Conservation (phyloP, 805 yeast species). For the Nematodospora valgi region DNA sequence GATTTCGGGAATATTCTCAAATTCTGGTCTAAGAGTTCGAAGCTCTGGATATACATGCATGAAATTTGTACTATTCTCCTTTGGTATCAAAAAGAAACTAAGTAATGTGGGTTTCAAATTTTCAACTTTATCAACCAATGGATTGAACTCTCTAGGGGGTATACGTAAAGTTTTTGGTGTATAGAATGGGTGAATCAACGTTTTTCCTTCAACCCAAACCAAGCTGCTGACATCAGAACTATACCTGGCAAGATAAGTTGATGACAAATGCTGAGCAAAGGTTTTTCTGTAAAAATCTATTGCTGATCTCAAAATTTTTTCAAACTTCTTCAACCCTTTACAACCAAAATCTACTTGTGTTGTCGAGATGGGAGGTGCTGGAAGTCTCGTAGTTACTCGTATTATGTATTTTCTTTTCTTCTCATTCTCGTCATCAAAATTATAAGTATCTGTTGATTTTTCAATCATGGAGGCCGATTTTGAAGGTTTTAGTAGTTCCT, state of each 20-base stretch:
- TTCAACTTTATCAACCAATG: conserved; percentile 9
- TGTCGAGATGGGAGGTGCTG: conserved; percentile 9
- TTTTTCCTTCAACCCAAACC: conserved; percentile 39
- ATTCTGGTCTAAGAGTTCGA: conserved; percentile 9
- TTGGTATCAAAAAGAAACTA: conserved; percentile 21
- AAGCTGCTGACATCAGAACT: conserved; percentile 16
- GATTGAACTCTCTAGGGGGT: conserved; percentile 16
- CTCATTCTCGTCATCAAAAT: conserved; percentile 23
- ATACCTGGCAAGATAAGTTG: conserved; percentile 9
- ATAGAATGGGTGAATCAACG: conserved; percentile 35
- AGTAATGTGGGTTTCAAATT: conserved; percentile 15
- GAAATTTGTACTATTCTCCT: conserved; percentile 16
- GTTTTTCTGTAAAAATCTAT: conserved; percentile 12
- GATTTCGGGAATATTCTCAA: conserved; percentile 6
- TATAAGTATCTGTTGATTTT: conserved; percentile 14
- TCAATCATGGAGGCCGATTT: conserved; percentile 1
- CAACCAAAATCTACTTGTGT: conserved; percentile 18
- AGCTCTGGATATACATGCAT: conserved; percentile 30
- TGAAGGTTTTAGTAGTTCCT: conserved; percentile 1
- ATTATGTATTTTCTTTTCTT: conserved; percentile 26
- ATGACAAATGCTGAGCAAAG: conserved; percentile 3
- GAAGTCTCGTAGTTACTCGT: conserved; percentile 25
- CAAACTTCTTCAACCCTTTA: conserved; percentile 26
- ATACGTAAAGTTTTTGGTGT: conserved; percentile 40
- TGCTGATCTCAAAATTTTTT: conserved; percentile 18